Base-by-base conservation (phyloP, 2,329 filamentous ascomycete species). In the Phaeosphaeria sp. region DNA sequence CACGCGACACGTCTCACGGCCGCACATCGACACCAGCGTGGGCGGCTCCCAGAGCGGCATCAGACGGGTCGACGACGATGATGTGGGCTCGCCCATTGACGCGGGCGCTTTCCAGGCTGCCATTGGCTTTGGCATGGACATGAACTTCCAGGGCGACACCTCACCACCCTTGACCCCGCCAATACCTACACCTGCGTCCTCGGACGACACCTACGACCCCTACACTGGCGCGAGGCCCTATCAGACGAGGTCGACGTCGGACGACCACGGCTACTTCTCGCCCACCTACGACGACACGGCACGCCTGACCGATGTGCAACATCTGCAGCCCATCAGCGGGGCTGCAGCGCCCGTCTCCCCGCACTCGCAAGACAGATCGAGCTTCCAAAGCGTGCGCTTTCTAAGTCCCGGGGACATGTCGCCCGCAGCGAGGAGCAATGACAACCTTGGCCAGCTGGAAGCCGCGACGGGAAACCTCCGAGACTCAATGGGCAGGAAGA, bases 361-460 rank as follows among this genome's bases (percentile, higher is more conserved):
- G 7, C 55, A 54, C 10, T 54, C 56, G 55, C 73, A 77, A 42
- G 82, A 84, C 47, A 81, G 84, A 71, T 79, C 77, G 27, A 82
- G 82, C 59, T 82, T 82, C 57, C 82, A 85, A 47, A 86, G 83
- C 60, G 81, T 86, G 46, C 81, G 81, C 42, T 87, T 87, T 63
- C 73, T 82, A 44, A 77, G 78, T 17, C 77, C 80, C 7, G 78
- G 78, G 18, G 75, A 76, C 18, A 67, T 70, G 36, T 74, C 78
- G 43, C 73, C 77, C 27, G 76, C 72, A n/a, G 80, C 83, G 20
- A 80, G 82, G 54, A 76, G 87, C 33, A 86, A 86, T n/a, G 87
- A 89, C 73, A 84, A 89, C 71, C 76, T 88, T 49, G 79, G 78
- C 6, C 78, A 83, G 56, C 71, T 89, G 47, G 91, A 94, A 75